Conservation (phyloP, 2,329 filamentous ascomycete species). For the Monilinia vaccinii-corymbosi region DNA sequence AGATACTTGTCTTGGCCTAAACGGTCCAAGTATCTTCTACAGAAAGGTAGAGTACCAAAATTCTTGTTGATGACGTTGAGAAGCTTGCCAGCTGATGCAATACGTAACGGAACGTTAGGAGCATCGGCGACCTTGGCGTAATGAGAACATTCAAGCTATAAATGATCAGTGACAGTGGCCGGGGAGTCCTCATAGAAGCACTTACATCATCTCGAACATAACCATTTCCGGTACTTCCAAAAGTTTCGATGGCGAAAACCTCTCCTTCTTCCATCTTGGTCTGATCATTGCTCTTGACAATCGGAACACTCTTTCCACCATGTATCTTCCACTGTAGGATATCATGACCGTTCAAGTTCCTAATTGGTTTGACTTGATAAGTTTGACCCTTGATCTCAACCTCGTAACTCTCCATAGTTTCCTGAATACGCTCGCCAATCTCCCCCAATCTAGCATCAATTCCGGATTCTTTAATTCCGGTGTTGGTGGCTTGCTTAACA, state of each 20-base stretch:
- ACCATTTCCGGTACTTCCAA: constrained; percentile 86
- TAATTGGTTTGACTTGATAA: constrained; percentile 45
- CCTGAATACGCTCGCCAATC: constrained; percentile 49
- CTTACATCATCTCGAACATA: constrained; percentile 76
- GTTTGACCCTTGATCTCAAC: constrained; percentile 44
- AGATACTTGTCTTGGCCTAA: constrained; percentile 94
- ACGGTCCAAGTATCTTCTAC: constrained; percentile 81
- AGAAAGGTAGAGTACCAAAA: constrained; percentile 88
- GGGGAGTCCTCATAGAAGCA: constrained; percentile 5
- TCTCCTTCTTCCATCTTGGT: constrained; percentile 99
- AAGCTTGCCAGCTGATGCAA: constrained; percentile 76
- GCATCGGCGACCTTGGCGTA: constrained; percentile 71
- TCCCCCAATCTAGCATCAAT: constrained; percentile 81
- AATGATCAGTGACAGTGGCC: constrained; percentile 11
- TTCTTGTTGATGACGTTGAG: constrained; percentile 91
- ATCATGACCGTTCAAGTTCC: constrained; percentile 60
- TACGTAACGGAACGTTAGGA: constrained; percentile 64
- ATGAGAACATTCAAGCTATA: constrained; percentile 69
- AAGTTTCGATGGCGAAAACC: constrained; percentile 91
- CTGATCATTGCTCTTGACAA: constrained; percentile 78
- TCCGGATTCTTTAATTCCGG: constrained; percentile 78
- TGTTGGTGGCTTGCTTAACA: constrained; percentile 60
- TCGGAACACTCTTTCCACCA: constrained; percentile 86
- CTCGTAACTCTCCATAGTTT: constrained; percentile 54
- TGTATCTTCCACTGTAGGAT: constrained; percentile 87